phyloP scores from a whole-genome alignment of 257 asterid genomes.

The Petunia axillaris region DNA sequence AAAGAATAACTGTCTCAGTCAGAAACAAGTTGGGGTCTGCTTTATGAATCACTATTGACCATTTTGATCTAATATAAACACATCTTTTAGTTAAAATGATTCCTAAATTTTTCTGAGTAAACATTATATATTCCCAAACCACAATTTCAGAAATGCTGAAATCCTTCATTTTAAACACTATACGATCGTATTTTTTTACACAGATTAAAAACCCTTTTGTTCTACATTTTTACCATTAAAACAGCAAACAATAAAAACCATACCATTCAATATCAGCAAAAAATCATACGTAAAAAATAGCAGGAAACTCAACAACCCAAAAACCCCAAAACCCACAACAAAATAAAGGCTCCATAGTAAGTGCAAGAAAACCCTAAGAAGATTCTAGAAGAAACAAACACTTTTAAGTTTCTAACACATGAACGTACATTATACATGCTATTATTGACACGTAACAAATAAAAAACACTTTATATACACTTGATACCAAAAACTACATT shows the following conservation, averaged over 20 bases:
- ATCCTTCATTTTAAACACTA: background rate
- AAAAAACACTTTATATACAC: background rate
- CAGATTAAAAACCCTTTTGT: background rate
- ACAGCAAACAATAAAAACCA: background rate
- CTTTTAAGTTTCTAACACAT: background rate
- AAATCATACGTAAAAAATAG: background rate
- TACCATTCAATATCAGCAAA: background rate
- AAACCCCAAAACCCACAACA: background rate
- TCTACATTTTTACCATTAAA: background rate
- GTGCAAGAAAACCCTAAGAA: constrained; percentile 11
- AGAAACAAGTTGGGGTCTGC: too few relatives aligned
- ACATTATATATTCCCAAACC: too few relatives aligned
- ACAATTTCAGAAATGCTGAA: background rate
- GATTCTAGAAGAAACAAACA: background rate
- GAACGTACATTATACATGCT: background rate
- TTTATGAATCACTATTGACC: too few relatives aligned
- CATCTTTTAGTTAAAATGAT: too few relatives aligned
- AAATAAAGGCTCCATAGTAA: background rate
- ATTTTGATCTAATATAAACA: too few relatives aligned
- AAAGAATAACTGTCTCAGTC: too few relatives aligned
- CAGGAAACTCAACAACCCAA: background rate
- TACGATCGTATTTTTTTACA: background rate
- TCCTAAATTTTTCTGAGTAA: too few relatives aligned
- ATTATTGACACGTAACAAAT: background rate
- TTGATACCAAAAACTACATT: background rate